Evolutionary conservation across 768 basidiomycete species (phyloP).

Genomic region (Boletus bicolor): DNA sequence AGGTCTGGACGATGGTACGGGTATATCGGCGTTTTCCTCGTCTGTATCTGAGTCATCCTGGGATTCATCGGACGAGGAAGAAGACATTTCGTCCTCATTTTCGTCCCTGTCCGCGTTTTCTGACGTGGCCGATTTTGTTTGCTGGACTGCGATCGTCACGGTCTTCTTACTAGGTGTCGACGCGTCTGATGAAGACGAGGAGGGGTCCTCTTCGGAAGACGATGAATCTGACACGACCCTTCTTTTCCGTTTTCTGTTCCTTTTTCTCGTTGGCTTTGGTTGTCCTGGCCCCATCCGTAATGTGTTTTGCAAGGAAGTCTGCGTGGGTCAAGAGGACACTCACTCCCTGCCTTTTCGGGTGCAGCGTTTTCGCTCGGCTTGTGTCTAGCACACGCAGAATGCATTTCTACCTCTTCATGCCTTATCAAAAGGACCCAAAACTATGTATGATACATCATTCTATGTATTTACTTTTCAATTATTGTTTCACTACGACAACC

Average conservation of each 20-base stretch:
- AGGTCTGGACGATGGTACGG: background rate
- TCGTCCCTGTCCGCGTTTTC: constrained; percentile 2
- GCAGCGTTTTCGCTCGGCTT: no score
- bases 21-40: constrained; percentile 2
- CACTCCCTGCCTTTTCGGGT: no score
- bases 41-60: background rate
- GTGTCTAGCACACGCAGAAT: no score
- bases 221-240: constrained; percentile 43
- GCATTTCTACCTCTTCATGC: no score
- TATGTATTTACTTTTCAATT: no score
- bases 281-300: constrained; percentile 29
- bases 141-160: constrained; percentile 8
- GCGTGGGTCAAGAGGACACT: no score
- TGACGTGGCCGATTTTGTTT: background rate
- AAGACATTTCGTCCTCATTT: constrained; percentile 9
- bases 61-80: constrained; percentile 21
- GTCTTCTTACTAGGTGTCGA: background rate
- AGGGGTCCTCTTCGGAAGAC: constrained; percentile 36
- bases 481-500: no score
- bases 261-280: constrained; percentile 38
- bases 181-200: constrained; percentile 15
- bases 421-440: no score
- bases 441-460: no score
- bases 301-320: background rate
- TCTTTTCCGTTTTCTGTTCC: constrained; percentile 54